Evolutionary conservation across 495 filamentous ascomycete species (phyloP).

Genomic region (Lasiosphaeris hirsuta): DNA sequence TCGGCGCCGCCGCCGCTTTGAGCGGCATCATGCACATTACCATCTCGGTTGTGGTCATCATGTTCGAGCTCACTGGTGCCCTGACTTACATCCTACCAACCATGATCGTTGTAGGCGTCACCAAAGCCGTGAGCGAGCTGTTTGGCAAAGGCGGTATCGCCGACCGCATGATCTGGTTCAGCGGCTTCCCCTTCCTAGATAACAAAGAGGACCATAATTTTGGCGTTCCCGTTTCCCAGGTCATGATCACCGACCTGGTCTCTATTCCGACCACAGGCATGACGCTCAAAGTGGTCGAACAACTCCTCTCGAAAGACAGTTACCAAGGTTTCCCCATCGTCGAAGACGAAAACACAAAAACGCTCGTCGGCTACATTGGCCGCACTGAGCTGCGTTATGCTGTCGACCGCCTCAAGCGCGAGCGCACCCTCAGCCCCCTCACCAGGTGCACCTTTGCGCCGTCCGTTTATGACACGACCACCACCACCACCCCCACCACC

Average conservation of each 20-base stretch:
- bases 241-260: constrained; percentile 79
- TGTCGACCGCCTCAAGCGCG: constrained; percentile 76
- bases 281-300: constrained; percentile 67
- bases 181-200: constrained; percentile 94
- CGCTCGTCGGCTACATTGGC: constrained; percentile 88
- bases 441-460: constrained; percentile 73
- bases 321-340: constrained; percentile 96
- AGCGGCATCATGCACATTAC: constrained; percentile 98
- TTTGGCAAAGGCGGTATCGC: constrained; percentile 96
- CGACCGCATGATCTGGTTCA: constrained; percentile 99
- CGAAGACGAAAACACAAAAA: constrained; percentile 66
- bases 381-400: constrained; percentile 91
- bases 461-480: constrained; percentile 33
- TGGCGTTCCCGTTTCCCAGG: constrained; percentile 88
- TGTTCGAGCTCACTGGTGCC: constrained; percentile 96
- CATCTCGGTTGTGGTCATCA: constrained; percentile 93
- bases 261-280: constrained; percentile 73
- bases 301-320: constrained; percentile 71
- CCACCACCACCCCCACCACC: too few relatives aligned
- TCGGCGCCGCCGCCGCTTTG: constrained; percentile 91
- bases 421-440: constrained; percentile 64
- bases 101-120: constrained; percentile 98
- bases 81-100: constrained; percentile 95
- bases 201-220: constrained; percentile 98
- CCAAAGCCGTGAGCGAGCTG: constrained; percentile 87